These are phyloP conservation scores for Calonectria crousiana DNA, from an alignment of 2,329 filamentous ascomycete species.

Conservation along the genomic window DNA sequence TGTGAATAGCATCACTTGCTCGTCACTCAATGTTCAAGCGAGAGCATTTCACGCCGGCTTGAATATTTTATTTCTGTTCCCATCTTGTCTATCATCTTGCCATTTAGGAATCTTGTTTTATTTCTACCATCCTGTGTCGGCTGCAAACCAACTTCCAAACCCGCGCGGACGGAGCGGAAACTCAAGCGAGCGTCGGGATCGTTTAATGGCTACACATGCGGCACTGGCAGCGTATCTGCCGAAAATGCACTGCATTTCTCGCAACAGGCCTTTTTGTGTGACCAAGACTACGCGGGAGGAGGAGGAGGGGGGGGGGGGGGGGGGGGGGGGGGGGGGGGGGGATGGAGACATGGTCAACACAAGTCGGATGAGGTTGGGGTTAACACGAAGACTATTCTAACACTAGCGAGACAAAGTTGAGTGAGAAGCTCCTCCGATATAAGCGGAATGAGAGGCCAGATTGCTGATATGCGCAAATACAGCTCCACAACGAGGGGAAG, in stretches of 20 bases:
- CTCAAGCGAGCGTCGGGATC: slow-evolving; percentile 17
- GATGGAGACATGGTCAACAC: neutral
- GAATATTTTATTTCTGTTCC: neutral
- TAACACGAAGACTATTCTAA: neutral
- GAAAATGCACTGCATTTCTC: neutral
- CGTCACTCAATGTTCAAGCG: neutral
- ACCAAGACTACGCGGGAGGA: neutral
- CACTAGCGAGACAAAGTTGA: neutral
- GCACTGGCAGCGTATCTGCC: slow-evolving; percentile 28
- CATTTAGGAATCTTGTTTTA: neutral
- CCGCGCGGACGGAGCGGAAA: neutral
- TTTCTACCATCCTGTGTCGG: neutral
- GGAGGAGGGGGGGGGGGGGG: neutral
- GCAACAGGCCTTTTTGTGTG: neutral
- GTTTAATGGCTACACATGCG: slow-evolving; percentile 25
- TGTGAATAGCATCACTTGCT: slow-evolving; percentile 7
- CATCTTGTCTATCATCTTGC: neutral
- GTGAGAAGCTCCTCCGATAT: neutral
- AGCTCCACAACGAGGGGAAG: slow-evolving; percentile 7
- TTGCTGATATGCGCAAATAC: neutral
- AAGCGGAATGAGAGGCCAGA: neutral
- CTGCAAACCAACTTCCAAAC: neutral
- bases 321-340: neutral
- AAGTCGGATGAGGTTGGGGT: neutral
- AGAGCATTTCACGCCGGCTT: neutral